Conservation (phyloP, 2,329 filamentous ascomycete species). For the Scedosporium minutisporum region DNA sequence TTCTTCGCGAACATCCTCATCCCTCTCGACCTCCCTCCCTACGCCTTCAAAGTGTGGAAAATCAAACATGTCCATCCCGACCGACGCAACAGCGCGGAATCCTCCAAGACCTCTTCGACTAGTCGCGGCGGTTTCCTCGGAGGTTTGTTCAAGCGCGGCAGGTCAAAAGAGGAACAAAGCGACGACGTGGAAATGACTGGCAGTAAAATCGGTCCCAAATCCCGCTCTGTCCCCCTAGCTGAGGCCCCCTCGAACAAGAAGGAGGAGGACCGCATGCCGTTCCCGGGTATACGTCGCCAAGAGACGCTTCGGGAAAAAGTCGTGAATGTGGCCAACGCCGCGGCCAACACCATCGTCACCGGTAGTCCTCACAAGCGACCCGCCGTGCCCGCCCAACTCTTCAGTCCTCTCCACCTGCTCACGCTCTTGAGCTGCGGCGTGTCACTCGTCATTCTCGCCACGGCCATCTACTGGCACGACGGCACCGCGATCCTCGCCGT, state of each 20-base stretch:
- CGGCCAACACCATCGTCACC: constrained; percentile 30
- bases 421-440: constrained; percentile 34
- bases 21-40: constrained; percentile 36
- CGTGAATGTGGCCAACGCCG: constrained; percentile 31
- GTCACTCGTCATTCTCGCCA: constrained; percentile 29
- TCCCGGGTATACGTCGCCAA: constrained; percentile 17
- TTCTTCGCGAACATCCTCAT: constrained; percentile 55
- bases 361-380: constrained; percentile 22
- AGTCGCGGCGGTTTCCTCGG: not conserved
- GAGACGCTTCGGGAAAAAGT: constrained; percentile 29
- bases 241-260: constrained; percentile 8
- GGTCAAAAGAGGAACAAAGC: not conserved
- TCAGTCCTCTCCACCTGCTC: constrained; percentile 45
- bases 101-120: not conserved
- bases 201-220: not conserved
- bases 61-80: constrained; percentile 33
- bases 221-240: not conserved
- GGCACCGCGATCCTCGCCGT: constrained; percentile 32
- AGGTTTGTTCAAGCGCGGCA: not conserved
- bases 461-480: constrained; percentile 31
- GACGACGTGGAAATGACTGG: not conserved
- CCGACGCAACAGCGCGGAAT: not conserved
- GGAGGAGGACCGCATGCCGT: constrained; percentile 6
- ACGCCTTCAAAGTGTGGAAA: constrained; percentile 37
- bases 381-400: constrained; percentile 36